Conservation (phyloP, 441 rosid species). For the Aquilaria agallochum region DNA sequence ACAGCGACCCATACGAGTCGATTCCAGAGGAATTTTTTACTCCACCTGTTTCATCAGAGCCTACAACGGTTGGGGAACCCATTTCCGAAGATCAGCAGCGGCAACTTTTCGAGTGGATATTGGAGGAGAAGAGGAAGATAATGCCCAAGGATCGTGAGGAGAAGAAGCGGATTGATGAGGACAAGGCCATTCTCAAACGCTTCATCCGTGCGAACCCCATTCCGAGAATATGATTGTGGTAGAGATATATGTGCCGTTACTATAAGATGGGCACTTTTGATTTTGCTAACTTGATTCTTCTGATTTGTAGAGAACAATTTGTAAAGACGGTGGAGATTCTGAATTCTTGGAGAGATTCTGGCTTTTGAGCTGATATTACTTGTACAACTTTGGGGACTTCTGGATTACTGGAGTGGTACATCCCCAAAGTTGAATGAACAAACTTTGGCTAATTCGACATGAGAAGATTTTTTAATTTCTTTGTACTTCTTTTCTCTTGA, state of each 20-base stretch:
- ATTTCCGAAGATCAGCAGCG: slow-evolving; percentile 69
- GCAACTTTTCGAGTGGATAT: slow-evolving; percentile 71
- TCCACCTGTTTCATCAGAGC: slow-evolving; percentile 21
- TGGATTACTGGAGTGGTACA: too few species aligned
- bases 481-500: too few species aligned
- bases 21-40: slow-evolving; percentile 20
- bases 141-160: slow-evolving; percentile 45
- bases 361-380: too few species aligned
- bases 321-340: slow-evolving; percentile 1
- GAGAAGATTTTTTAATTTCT: too few species aligned
- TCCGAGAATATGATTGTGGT: slow-evolving; percentile 34
- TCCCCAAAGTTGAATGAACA: too few species aligned
- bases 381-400: too few species aligned
- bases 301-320: neutral
- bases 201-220: slow-evolving; percentile 48
- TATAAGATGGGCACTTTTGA: too few species aligned
- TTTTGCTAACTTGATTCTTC: slow-evolving; percentile 4
- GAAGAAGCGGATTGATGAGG: slow-evolving; percentile 55
- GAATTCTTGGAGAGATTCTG: neutral
- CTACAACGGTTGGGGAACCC: slow-evolving; percentile 37
- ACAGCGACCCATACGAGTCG: slow-evolving; percentile 2
- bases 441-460: too few species aligned
- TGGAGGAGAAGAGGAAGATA: slow-evolving; percentile 71
- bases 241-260: neutral
- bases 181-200: slow-evolving; percentile 65